A percentile compares a stretch with the other conserved stretches of the same genome.
phyloP scores from a whole-genome alignment of 2,329 filamentous ascomycete species.

The Blastomyces gilchristii region DNA sequence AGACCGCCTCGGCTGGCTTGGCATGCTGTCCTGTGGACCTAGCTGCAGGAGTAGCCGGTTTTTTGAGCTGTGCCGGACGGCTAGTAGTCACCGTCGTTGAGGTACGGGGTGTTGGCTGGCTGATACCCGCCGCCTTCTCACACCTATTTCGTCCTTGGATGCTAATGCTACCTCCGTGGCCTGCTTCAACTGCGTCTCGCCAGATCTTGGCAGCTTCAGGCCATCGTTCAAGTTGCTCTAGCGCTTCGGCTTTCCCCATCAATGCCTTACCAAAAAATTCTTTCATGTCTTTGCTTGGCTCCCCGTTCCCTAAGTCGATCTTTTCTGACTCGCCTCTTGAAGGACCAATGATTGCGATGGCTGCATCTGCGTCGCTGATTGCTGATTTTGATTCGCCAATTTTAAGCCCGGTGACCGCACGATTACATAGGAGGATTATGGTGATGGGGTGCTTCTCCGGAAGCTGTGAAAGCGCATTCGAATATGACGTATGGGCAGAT shows the following conservation, averaged over 20 bases:
- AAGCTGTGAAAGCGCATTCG: conserved; percentile 61
- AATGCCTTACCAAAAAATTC: conserved; percentile 90
- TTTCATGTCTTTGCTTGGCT: conserved; percentile 70
- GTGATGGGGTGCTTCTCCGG: conserved; percentile 70
- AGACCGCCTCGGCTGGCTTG: conserved; percentile 64
- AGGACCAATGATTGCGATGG: conserved; percentile 68
- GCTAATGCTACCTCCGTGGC: conserved; percentile 74
- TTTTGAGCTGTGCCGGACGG: conserved; percentile 24
- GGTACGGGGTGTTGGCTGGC: conserved; percentile 39
- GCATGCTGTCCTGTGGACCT: conserved; percentile 29
- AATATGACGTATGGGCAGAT: conserved; percentile 72
- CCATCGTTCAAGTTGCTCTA: conserved; percentile 96
- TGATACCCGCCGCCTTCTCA: conserved; percentile 71
- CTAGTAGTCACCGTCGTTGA: conserved; percentile 27
- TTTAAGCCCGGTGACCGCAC: conserved; percentile 80
- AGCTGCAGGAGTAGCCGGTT: conserved; percentile 22
- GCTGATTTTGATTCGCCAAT: conserved; percentile 84
- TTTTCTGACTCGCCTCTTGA: conserved; percentile 68
- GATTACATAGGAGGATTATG: conserved; percentile 85
- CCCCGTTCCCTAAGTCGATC: conserved; percentile 57
- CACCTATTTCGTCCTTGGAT: conserved; percentile 80
- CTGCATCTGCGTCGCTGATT: conserved; percentile 71
- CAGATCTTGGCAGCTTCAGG: conserved; percentile 68
- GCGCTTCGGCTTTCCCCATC: conserved; percentile 86
- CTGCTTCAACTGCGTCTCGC: conserved; percentile 71